phyloP scores from a whole-genome alignment of 2,329 filamentous ascomycete species.

The Diaporthe vexans region DNA sequence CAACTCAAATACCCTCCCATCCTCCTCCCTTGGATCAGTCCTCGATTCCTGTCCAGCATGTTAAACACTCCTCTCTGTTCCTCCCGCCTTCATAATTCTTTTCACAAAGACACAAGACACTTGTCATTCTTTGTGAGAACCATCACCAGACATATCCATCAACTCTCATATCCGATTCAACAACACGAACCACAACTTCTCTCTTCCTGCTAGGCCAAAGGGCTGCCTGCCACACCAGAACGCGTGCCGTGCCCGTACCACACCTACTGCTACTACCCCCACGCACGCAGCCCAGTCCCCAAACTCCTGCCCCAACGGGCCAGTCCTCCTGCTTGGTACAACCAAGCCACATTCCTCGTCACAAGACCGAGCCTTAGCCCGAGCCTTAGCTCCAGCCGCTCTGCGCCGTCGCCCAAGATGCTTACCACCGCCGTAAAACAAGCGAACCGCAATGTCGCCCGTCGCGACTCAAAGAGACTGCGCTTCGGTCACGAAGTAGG shows the following conservation, averaged over 20 bases:
- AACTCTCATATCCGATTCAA: not conserved
- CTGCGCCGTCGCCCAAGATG: slow-evolving; percentile 36
- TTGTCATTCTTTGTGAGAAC: slow-evolving; percentile 14
- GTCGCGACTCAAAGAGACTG: slow-evolving; percentile 35
- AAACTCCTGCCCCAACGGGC: slow-evolving; percentile 30
- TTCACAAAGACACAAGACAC: slow-evolving; percentile 27
- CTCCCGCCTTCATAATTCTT: not conserved
- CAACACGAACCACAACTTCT: not conserved
- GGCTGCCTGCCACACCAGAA: slow-evolving; percentile 36
- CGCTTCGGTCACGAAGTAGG: slow-evolving; percentile 39
- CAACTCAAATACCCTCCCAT: slow-evolving; percentile 40
- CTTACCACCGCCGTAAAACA: slow-evolving; percentile 41
- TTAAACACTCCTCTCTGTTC: slow-evolving; percentile 10
- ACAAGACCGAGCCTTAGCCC: slow-evolving; percentile 19
- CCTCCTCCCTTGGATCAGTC: slow-evolving; percentile 29
- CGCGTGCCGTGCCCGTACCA: slow-evolving; percentile 14
- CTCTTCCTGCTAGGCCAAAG: slow-evolving; percentile 33
- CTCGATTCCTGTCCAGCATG: slow-evolving; percentile 24
- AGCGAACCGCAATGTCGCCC: slow-evolving; percentile 22
- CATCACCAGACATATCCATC: slow-evolving; percentile 1
- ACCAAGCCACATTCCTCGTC: slow-evolving; percentile 19
- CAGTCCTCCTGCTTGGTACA: slow-evolving; percentile 25
- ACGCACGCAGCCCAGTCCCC: slow-evolving; percentile 40
- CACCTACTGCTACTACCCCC: not conserved
- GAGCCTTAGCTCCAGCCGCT: slow-evolving; percentile 13